Evolutionary conservation across 768 basidiomycete species (phyloP).

Genomic region (Auricularia sp.): DNA sequence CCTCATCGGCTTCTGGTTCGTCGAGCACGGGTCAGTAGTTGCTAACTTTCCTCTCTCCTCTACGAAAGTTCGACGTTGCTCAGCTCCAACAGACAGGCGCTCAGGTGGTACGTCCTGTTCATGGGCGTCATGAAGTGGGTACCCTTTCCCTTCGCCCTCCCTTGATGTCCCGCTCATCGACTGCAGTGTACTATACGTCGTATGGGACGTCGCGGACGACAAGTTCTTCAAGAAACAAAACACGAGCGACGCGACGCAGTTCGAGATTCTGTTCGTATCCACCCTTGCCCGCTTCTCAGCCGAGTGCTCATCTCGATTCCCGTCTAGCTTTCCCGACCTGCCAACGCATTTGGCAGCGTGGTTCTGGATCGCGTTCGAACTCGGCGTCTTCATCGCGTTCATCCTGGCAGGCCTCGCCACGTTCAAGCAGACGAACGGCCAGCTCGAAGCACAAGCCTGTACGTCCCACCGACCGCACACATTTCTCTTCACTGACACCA

Average conservation of each 20-base stretch:
- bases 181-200: constrained; percentile 67
- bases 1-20: constrained; percentile 90
- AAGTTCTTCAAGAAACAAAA: constrained; percentile 91
- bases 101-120: constrained; percentile 78
- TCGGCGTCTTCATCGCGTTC: constrained; percentile 69
- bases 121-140: constrained; percentile 78
- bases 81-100: constrained; percentile 46
- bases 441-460: constrained; percentile 72
- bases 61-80: constrained; percentile 2
- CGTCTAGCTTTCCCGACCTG: not conserved
- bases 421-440: constrained; percentile 37
- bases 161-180: constrained; percentile 5
- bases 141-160: constrained; percentile 5
- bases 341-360: not conserved
- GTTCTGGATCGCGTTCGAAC: constrained; percentile 61
- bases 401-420: constrained; percentile 16
- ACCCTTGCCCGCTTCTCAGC: not conserved
- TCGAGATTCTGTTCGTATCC: constrained; percentile 47
- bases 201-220: constrained; percentile 94
- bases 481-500: not conserved
- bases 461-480: constrained; percentile 15
- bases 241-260: constrained; percentile 89
- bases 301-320: too few relatives aligned
- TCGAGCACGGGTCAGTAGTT: constrained; percentile 70
- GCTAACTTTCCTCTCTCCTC: constrained; percentile 5